phyloP scores from a whole-genome alignment of 305 asterid species.

The Lippia alba region DNA sequence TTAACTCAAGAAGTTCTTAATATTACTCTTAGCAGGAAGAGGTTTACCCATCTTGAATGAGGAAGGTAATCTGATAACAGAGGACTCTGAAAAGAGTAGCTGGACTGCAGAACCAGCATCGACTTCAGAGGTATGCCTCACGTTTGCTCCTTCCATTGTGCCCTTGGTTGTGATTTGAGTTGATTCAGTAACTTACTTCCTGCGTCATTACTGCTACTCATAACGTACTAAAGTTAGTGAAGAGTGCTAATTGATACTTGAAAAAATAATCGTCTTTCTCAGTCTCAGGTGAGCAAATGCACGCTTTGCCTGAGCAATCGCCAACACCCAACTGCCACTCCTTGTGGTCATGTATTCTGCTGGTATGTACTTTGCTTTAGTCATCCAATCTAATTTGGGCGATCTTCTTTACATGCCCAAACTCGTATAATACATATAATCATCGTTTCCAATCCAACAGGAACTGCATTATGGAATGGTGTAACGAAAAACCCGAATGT shows the following conservation, averaged over 20 bases:
- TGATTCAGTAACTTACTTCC: neutral
- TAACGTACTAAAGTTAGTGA: slow-evolving; percentile 2
- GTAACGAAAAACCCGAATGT: slow-evolving; percentile 98
- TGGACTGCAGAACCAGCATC: slow-evolving; percentile 60
- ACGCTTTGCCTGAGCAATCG: slow-evolving; percentile 96
- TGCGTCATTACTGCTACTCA: neutral
- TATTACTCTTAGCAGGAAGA: slow-evolving; percentile 57
- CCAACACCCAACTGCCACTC: slow-evolving; percentile 91
- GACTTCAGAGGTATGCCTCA: slow-evolving; percentile 73
- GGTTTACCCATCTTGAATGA: slow-evolving; percentile 84
- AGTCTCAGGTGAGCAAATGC: slow-evolving; percentile 91
- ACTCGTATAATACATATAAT: neutral
- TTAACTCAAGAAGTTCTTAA: slow-evolving; percentile 25
- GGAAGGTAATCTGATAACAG: slow-evolving; percentile 77
- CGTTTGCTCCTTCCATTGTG: neutral
- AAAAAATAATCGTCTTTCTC: slow-evolving; percentile 31
- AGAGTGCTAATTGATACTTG: neutral
- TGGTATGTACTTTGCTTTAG: slow-evolving; percentile 56
- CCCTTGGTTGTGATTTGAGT: neutral
- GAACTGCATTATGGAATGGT: slow-evolving; percentile 99
- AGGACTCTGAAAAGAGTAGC: slow-evolving; percentile 67
- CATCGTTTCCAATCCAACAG: slow-evolving; percentile 45
- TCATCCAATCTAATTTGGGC: neutral
- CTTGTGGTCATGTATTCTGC: slow-evolving; percentile 98
- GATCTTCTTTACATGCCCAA: too few relatives aligned